Evolutionary conservation across 2,329 filamentous ascomycete genomes (phyloP).

Genomic region (Colletotrichum sublineola): DNA sequence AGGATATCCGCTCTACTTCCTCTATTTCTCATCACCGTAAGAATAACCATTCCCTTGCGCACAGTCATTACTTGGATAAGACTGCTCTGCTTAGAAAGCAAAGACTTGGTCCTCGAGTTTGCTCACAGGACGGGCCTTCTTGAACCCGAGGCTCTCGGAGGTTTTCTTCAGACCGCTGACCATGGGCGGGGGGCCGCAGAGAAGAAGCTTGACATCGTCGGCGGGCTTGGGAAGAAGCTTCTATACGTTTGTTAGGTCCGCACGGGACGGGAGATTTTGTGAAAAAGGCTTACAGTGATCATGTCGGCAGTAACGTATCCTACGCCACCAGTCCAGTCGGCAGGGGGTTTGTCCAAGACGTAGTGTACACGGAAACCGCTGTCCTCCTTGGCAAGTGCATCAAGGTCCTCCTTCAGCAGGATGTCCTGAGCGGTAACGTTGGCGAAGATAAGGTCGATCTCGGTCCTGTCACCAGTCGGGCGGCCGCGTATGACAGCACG

Average conservation of each 20-base stretch:
- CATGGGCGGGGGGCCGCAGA: conserved; percentile 98
- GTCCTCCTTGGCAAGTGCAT: conserved; percentile 82
- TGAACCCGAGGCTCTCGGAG: conserved; percentile 87
- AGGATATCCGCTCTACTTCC: conserved; percentile 5
- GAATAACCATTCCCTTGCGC: not conserved
- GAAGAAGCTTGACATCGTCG: conserved; percentile 89
- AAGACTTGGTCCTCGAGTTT: conserved; percentile 99
- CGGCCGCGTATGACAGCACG: conserved; percentile 89
- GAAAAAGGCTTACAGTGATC: conserved; percentile 76
- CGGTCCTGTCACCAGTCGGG: conserved; percentile 82
- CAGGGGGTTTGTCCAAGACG: conserved; percentile 94
- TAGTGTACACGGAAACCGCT: conserved; percentile 89
- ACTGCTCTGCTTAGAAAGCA: conserved; percentile 72
- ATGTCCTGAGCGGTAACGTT: conserved; percentile 96
- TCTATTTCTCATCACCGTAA: not conserved
- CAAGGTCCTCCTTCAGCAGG: conserved; percentile 91
- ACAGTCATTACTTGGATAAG: not conserved
- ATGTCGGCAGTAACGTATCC: conserved; percentile 97
- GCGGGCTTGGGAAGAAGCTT: conserved; percentile 86
- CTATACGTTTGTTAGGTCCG: conserved; percentile 58
- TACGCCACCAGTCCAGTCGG: conserved; percentile 90
- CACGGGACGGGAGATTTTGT: conserved; percentile 41
- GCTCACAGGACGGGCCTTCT: conserved; percentile 94
- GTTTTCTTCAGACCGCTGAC: conserved; percentile 97
- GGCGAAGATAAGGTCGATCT: conserved; percentile 96